Evolutionary conservation across 495 filamentous ascomycete genomes (phyloP).

Genomic region (Cudoniella acicularis): DNA sequence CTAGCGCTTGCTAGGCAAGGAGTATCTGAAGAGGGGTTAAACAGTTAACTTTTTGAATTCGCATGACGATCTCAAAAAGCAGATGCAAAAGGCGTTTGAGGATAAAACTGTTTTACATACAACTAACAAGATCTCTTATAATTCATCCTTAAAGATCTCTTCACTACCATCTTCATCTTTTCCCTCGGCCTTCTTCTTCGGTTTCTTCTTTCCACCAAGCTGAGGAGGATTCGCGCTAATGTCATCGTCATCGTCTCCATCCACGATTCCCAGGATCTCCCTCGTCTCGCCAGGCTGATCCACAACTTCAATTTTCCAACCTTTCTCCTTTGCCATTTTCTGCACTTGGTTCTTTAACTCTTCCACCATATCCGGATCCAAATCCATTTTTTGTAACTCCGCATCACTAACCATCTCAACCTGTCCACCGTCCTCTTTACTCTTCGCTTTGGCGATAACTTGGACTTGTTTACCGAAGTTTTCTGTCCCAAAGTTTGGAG

Average conservation of each 20-base stretch:
- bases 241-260: conserved; percentile 34
- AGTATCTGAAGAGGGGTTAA: too few relatives aligned
- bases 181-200: conserved; percentile 30
- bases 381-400: conserved; percentile 62
- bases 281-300: conserved; percentile 33
- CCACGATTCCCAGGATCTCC: conserved; percentile 42
- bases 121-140: conserved; percentile 26
- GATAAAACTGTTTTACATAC: neutral
- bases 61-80: too few relatives aligned
- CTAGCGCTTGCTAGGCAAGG: too few relatives aligned
- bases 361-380: conserved; percentile 67
- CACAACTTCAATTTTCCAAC: conserved; percentile 53
- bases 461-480: conserved; percentile 27
- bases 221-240: conserved; percentile 30
- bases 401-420: conserved; percentile 49
- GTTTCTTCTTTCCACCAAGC: conserved; percentile 21
- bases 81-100: too few relatives aligned
- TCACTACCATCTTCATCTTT: conserved; percentile 45
- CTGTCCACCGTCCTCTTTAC: conserved; percentile 46
- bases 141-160: conserved; percentile 43
- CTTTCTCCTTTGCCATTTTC: conserved; percentile 45
- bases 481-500: conserved; percentile 34
- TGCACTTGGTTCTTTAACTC: conserved; percentile 55
- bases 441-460: conserved; percentile 35
- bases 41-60: too few relatives aligned